Conservation (phyloP, 2,329 filamentous ascomycete genomes). For the Chaetomiaceae sp. region DNA sequence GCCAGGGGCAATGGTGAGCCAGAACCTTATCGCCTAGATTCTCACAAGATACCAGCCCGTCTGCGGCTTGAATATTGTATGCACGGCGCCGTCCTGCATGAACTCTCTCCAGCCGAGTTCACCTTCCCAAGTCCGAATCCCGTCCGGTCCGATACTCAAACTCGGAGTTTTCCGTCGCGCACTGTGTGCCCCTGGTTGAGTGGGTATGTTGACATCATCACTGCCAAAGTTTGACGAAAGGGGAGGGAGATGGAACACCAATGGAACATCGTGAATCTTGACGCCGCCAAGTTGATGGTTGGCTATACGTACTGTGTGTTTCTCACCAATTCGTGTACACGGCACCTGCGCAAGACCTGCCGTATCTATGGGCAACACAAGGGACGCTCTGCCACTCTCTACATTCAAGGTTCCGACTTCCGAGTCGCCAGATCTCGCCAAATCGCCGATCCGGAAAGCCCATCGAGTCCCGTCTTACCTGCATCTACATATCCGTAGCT, state of each 20-base stretch:
- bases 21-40: neutral
- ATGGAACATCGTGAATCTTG: neutral
- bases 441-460: too few species aligned
- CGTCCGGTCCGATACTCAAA: neutral
- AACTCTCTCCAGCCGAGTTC: neutral
- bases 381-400: too few species aligned
- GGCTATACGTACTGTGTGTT: too few species aligned
- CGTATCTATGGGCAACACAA: too few species aligned
- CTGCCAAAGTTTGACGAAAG: neutral
- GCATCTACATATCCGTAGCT: too few species aligned
- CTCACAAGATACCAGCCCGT: neutral
- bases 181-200: neutral
- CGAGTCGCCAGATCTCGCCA: too few species aligned
- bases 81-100: neutral
- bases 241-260: neutral
- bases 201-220: neutral
- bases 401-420: too few species aligned
- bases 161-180: neutral
- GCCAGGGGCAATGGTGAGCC: neutral
- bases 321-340: too few species aligned
- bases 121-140: too few species aligned
- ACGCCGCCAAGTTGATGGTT: too few species aligned
- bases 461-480: too few species aligned
- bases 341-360: too few species aligned
- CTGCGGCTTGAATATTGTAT: constrained; percentile 5